Evolutionary conservation across 495 filamentous ascomycete species (phyloP).

Genomic region (Cenococcum geophilum): DNA sequence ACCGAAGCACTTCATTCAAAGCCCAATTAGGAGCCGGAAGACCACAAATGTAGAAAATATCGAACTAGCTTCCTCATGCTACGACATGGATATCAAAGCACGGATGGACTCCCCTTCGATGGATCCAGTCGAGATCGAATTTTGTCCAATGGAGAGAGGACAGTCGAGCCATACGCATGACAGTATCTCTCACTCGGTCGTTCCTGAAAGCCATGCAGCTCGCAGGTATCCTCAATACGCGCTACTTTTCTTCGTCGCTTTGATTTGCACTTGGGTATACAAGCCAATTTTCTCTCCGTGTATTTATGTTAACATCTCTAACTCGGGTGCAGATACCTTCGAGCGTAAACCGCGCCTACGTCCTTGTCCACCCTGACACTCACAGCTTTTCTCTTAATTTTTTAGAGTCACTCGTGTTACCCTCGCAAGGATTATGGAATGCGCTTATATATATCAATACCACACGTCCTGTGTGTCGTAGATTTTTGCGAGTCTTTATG

Average conservation of each 20-base stretch:
- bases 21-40: too few relatives aligned
- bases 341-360: neutral
- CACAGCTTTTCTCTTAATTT: neutral
- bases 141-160: neutral
- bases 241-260: neutral
- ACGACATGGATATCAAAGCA: too few relatives aligned
- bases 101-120: too few relatives aligned
- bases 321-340: neutral
- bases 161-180: neutral
- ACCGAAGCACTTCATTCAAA: too few relatives aligned
- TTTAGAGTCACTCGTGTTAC: neutral
- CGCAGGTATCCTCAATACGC: neutral
- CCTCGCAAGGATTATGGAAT: neutral
- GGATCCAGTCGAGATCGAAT: too few relatives aligned
- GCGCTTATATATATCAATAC: neutral
- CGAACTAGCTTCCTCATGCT: too few relatives aligned
- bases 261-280: neutral
- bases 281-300: neutral
- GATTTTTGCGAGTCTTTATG: too few relatives aligned
- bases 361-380: neutral
- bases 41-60: too few relatives aligned
- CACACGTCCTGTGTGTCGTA: neutral
- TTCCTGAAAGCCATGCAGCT: neutral
- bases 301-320: neutral
- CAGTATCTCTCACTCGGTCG: neutral